These are phyloP conservation scores for Ophiocordyceps camponoti-saundersi DNA, from an alignment of 2,329 filamentous ascomycete genomes.

Conservation along the genomic window DNA sequence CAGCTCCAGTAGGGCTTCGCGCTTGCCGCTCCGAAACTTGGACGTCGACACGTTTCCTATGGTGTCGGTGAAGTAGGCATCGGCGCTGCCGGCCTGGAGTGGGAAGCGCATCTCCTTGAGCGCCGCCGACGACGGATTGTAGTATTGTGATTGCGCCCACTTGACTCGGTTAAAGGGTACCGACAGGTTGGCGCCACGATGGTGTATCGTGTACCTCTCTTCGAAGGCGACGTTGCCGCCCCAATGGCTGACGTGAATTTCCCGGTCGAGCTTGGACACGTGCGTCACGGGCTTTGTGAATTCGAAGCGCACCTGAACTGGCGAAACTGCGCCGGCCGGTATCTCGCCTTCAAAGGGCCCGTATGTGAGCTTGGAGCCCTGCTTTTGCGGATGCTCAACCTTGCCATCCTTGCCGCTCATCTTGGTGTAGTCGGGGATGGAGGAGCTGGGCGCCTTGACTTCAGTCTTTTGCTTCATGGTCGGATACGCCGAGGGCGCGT, in stretches of 20 bases:
- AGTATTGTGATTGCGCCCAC: conserved; percentile 57
- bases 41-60: conserved; percentile 97
- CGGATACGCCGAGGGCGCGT: conserved; percentile 65
- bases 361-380: conserved; percentile 75
- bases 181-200: conserved; percentile 67
- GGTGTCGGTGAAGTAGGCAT: conserved; percentile 88
- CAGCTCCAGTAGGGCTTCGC: conserved; percentile 71
- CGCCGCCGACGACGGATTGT: conserved; percentile 59
- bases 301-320: conserved; percentile 74
- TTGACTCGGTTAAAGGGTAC: conserved; percentile 60
- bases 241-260: conserved; percentile 95
- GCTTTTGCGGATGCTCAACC: conserved; percentile 56
- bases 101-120: conserved; percentile 71
- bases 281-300: conserved; percentile 85
- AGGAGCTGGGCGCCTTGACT: conserved; percentile 65
- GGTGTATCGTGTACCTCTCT: conserved; percentile 77
- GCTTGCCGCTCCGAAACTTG: conserved; percentile 59
- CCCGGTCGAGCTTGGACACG: conserved; percentile 63
- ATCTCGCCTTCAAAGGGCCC: conserved; percentile 65
- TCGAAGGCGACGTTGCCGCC: conserved; percentile 92
- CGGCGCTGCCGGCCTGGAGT: conserved; percentile 59
- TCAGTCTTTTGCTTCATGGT: conserved; percentile 95
- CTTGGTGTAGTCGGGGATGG: conserved; percentile 73
- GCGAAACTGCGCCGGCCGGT: conserved; percentile 57
- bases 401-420: conserved; percentile 43